Base-by-base conservation (phyloP, 345 rosid genomes). In the Nephelium lappaceum region DNA sequence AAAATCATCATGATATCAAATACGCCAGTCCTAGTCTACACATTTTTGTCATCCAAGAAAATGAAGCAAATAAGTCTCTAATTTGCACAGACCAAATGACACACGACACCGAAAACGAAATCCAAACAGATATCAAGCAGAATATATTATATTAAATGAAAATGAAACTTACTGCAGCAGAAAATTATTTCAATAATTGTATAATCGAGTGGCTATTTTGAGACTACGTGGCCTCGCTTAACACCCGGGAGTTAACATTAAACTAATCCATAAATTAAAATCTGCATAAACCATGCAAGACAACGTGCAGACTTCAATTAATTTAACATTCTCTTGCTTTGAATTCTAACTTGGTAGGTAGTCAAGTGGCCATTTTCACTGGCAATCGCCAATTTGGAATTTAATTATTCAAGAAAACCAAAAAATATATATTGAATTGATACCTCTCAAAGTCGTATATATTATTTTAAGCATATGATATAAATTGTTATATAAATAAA, bases 351-450 rank as follows among this genome's bases (percentile, higher is more conserved):
- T 57, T 57, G 24, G 62, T 2, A 0, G n/a, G 19, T 19, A 7
- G 38, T n/a, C 60, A 76, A 31, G n/a, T 39, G 19, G 38, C 9
- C 1, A 21, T 38, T 57, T 57, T 19, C n/a, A n/a, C n/a, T 47
- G 27, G 55, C 69, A 63, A 45, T 78, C 69, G 76, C 38, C 36
- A 75, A 69, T 45, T 8, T 55, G 21, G 23, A 51, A 11, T 51
- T 51, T 3, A 51, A 51, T 51, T 51, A 51, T 51, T 41, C 43
- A 41, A 41, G 9, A 9, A 31, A 31, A 45, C 51, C 51, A 8
- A 45, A 8, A 8, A 1, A 7, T n/a, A 11, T 45, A 57, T 57
- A 57, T 5, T 57, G 62, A 2, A 57, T 57, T 57, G 23, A 5
- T 57, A n/a, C n/a, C n/a, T 15, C 62, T n/a, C n/a, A 7, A 7